These are phyloP conservation scores for Trichoderma koningiopsis DNA, from an alignment of 2,329 filamentous ascomycete species.

Conservation along the genomic window DNA sequence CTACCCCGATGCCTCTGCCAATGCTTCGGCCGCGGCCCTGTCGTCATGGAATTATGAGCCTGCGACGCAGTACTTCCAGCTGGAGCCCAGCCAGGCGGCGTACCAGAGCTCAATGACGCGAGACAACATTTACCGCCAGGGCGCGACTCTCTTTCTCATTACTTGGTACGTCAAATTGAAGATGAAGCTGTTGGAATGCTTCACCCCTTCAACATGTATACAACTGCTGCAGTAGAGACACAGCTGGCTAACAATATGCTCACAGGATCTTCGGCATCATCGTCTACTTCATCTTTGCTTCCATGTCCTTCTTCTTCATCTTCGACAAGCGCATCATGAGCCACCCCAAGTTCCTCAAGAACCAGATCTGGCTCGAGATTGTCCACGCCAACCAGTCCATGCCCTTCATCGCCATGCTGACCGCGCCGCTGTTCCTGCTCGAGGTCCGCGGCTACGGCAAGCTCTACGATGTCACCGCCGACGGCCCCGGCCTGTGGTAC, in stretches of 20 bases:
- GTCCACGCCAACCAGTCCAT: conserved; percentile 74
- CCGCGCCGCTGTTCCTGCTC: conserved; percentile 75
- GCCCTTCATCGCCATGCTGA: conserved; percentile 81
- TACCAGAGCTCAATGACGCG: conserved; percentile 77
- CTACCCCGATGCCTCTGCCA: conserved; percentile 51
- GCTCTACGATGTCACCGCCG: conserved; percentile 78
- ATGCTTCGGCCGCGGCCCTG: conserved; percentile 58
- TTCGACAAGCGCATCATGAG: conserved; percentile 89
- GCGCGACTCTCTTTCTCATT: conserved; percentile 75
- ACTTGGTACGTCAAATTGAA: conserved; percentile 72
- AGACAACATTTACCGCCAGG: conserved; percentile 76
- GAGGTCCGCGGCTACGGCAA: conserved; percentile 85
- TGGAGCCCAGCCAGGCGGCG: conserved; percentile 73
- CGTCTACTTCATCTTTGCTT: conserved; percentile 82
- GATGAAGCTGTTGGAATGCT: not conserved
- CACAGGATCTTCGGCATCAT: conserved; percentile 79
- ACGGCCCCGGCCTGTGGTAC: conserved; percentile 78
- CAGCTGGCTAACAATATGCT: conserved; percentile 13
- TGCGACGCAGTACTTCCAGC: conserved; percentile 66
- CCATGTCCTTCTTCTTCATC: conserved; percentile 81
- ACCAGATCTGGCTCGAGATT: conserved; percentile 87
- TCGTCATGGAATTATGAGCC: conserved; percentile 71
- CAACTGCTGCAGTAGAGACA: not conserved
- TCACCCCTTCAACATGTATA: not conserved
- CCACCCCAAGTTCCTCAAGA: conserved; percentile 93